Base-by-base conservation (phyloP, 139 green algal genomes). In the Chlorella ohadii region DNA sequence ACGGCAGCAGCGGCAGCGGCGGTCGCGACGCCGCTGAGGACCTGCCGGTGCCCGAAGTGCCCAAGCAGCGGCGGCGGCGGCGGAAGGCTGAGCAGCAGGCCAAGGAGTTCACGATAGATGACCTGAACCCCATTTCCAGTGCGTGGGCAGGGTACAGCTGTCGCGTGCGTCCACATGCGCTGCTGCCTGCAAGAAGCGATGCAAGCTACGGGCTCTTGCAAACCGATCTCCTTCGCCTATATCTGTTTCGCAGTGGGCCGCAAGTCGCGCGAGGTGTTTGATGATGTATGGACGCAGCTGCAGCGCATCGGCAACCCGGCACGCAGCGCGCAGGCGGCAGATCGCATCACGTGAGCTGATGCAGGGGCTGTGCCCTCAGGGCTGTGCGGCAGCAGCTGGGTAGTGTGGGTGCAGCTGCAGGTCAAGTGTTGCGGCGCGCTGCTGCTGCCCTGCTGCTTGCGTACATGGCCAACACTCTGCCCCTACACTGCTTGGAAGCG, bases 221-320 rank as follows among this genome's bases (percentile, higher is more conserved):
- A n/a, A n/a, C n/a, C n/a, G n/a, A n/a, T n/a, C n/a, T n/a, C n/a
- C n/a, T n/a, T n/a, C n/a, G n/a, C n/a, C n/a, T n/a, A n/a, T n/a
- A n/a, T n/a, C 44, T 51, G 44, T 41, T 11, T 20, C 36, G 59
- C 76, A 82, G 88, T 98, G 25, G 96, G 96, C 15, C 87, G 92
- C 5, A 90, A 94, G 75, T 94, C 94, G 0, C 86, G 96, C 27
- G 82, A 92, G 39, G 90, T 95, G 0, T 95, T 98, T 83, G 93
- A 98, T 72, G 92, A 97, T 20, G 91, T 98, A 0, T 98, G 96
- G 96, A 81, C 74, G 22, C 92, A 97, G 82, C 81, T 95, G 22
- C 85, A 90, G 34, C 85, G 78, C 31, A 82, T 88, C 31, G 83
- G 78, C 86, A 33, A 88, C 87, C 79, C 89, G 33, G 85, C 90